Conservation (phyloP, 805 yeast species). For the Jamesozyma jinghongensis region DNA sequence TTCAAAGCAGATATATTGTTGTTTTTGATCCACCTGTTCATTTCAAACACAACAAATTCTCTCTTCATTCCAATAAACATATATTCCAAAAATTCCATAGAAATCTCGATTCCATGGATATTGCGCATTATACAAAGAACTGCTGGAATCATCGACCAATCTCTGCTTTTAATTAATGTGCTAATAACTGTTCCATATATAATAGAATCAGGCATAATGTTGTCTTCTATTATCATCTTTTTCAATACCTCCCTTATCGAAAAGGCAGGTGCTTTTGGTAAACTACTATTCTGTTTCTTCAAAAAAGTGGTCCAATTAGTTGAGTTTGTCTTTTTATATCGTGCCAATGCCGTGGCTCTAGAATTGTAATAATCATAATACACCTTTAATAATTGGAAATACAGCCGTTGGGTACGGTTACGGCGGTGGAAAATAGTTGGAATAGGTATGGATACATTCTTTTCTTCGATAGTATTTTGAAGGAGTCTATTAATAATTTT, state of each 20-base stretch:
- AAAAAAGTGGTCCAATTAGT: slow-evolving; percentile 9
- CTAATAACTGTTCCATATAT: slow-evolving; percentile 13
- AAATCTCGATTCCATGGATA: slow-evolving; percentile 11
- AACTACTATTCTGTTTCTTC: slow-evolving; percentile 5
- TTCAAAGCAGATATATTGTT: background rate
- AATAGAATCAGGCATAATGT: slow-evolving; percentile 14
- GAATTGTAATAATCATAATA: slow-evolving; percentile 16
- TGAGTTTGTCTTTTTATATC: slow-evolving; percentile 8
- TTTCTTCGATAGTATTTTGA: slow-evolving; percentile 7
- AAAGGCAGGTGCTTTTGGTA: slow-evolving; percentile 10
- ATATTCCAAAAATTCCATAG: slow-evolving; percentile 6
- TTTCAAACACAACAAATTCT: slow-evolving; percentile 10
- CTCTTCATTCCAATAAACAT: slow-evolving; percentile 17
- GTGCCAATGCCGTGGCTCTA: background rate
- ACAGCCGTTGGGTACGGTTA: slow-evolving; percentile 19
- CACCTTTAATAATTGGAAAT: slow-evolving; percentile 28
- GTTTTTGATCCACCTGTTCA: background rate
- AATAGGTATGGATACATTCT: slow-evolving; percentile 3
- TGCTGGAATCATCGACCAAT: slow-evolving; percentile 21
- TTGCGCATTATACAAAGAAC: slow-evolving; percentile 12
- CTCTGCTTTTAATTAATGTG: slow-evolving; percentile 15
- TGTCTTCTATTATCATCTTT: slow-evolving; percentile 15
- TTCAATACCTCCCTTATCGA: slow-evolving; percentile 10
- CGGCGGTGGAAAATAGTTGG: slow-evolving; percentile 6
- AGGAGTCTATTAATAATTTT: slow-evolving; percentile 28